These are phyloP conservation scores for Pueraria montana DNA, from an alignment of 306 rosid genomes.

Conservation along the genomic window DNA sequence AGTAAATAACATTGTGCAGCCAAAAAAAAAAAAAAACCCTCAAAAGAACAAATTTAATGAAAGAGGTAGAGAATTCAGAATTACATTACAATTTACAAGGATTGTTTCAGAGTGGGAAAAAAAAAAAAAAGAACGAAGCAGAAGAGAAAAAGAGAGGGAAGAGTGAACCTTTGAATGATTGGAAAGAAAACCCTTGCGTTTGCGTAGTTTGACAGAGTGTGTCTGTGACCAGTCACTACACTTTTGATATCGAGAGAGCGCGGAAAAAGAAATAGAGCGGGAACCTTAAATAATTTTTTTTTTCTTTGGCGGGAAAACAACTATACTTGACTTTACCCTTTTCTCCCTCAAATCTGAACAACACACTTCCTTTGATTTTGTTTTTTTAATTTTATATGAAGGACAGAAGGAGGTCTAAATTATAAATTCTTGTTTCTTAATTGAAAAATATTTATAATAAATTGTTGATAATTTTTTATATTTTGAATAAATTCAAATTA, in stretches of 20 bases:
- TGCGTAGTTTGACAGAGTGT: background rate
- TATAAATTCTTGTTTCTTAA: too few relatives aligned
- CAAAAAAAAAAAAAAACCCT: too few relatives aligned
- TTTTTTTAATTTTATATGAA: background rate
- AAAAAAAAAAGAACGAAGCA: background rate
- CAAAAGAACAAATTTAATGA: background rate
- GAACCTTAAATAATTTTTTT: conserved; percentile 28
- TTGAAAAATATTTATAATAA: too few relatives aligned
- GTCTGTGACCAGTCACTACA: background rate
- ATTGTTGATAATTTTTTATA: too few relatives aligned
- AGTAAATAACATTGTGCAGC: background rate
- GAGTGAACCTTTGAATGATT: conserved; percentile 15
- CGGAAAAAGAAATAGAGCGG: conserved; percentile 15
- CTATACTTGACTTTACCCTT: background rate
- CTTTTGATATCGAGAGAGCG: background rate
- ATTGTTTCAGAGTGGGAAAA: background rate
- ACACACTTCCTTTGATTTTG: background rate
- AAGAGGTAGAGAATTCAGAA: background rate
- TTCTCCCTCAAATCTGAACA: background rate
- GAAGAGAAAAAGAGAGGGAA: background rate
- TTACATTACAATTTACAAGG: background rate
- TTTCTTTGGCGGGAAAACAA: conserved; percentile 45
- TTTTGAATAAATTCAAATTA: too few relatives aligned
- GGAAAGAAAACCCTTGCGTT: conserved; percentile 6
- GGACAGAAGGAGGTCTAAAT: too few relatives aligned